Base-by-base conservation (phyloP, 2,329 filamentous ascomycete genomes). In the Diaporthe ampelina region DNA sequence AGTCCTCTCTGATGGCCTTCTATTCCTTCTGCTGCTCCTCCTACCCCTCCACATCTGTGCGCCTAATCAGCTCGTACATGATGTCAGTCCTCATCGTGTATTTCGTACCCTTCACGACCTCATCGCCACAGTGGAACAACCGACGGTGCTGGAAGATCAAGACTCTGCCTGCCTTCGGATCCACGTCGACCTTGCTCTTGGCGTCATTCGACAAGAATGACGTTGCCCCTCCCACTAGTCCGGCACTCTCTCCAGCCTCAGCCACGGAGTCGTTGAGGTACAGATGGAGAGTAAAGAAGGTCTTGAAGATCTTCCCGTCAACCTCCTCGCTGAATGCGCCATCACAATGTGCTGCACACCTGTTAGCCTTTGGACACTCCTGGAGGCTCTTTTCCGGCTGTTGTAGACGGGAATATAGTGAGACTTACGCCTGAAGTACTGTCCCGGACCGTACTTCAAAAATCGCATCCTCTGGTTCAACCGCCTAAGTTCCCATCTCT, bases 391-490 rank as follows among this genome's bases (percentile, higher is more conserved):
- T n/a, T 19, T 24, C 45, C 63, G 26, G 45, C 61, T 50, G 43
- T 21, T 65, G 3, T 52, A 15, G 6, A 45, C 13, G 11, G 61
- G 19, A 19, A 19, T 15, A 17, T 3, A 56, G 82, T 29, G 52
- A 70, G 54, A 80, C 84, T 80, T 73, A 86, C 85, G 87, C 75
- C 87, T 88, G 79, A 97, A 97, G 80, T 92, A 96, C 78, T 95
- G 91, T 0, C 93, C 94, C 0, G 86, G 83, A 0, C 87, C 87
- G 80, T 97, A 97, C 79, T 90, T 92, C 68, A 97, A 83, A 78
- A 95, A 95, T 37, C 94, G 86, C 88, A 95, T 88, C 48, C 94
- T 85, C 80, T 95, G 90, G 81, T 97, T 97, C 56, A 94, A 81
- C 13, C 91, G 77, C 45, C 81, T 76, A 76, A 89, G 87, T 65